Percentiles rank a stretch among this genome's conserved stretches.
Conservation (phyloP, 2,329 filamentous ascomycete genomes). For the Paecilomyces sp. region DNA sequence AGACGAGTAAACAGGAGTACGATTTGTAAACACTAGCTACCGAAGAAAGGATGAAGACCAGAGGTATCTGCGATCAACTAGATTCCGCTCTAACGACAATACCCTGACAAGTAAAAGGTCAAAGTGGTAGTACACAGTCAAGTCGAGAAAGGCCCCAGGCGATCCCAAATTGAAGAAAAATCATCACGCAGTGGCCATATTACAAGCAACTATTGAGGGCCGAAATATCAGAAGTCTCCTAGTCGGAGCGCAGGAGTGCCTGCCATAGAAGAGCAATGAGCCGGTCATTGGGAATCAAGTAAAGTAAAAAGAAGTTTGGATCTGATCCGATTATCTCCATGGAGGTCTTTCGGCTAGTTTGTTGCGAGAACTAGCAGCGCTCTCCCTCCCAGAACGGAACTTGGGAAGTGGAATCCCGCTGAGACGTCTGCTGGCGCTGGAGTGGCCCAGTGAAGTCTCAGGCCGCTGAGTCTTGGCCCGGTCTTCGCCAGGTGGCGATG, state of each 20-base stretch:
- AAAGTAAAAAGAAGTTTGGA: background rate
- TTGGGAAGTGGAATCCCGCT: conserved; percentile 36
- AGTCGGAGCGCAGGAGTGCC: background rate
- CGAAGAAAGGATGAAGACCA: background rate
- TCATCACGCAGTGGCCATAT: background rate
- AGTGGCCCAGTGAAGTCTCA: conserved; percentile 33
- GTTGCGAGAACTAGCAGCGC: conserved; percentile 13
- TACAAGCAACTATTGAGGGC: background rate
- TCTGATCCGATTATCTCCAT: conserved; percentile 22
- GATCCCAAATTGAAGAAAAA: background rate
- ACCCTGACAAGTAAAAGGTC: background rate
- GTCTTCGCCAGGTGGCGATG: conserved; percentile 15
- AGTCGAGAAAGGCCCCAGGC: background rate
- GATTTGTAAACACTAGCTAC: background rate
- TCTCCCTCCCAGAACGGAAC: conserved; percentile 20
- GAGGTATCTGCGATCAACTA: background rate
- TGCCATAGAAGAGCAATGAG: background rate
- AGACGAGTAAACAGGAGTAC: background rate
- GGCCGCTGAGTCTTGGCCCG: conserved; percentile 24
- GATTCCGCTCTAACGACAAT: background rate
- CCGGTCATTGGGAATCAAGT: background rate
- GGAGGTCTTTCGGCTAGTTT: conserved; percentile 26
- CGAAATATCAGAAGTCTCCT: background rate
- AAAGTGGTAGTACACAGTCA: background rate
- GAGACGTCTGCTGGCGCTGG: conserved; percentile 24